Base-by-base conservation (phyloP, 2,329 filamentous ascomycete species). In the Madurella fahalii region DNA sequence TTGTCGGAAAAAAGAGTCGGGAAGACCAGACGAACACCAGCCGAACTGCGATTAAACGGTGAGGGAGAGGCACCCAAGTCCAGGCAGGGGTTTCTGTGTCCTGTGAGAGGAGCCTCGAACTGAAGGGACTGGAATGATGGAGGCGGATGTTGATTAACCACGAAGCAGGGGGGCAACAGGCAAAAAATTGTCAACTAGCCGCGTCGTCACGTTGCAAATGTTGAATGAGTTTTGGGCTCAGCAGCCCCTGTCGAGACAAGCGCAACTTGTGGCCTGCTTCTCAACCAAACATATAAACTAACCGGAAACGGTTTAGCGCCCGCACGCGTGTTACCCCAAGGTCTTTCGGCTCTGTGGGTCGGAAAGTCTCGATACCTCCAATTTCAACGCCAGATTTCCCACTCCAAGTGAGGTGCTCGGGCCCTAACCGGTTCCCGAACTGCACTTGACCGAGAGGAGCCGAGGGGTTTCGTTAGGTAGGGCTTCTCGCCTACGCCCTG, bases 261-360 rank as follows among this genome's bases (percentile, higher is more conserved):
- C 52, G 50, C 52, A 53, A 40, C 43, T 47, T 56, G 58, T 60
- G 51, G 46, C 47, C 40, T 52, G 52, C 52, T 60, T 61, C 63
- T 60, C 63, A 65, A 65, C 63, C 63, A 64, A 65, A 63, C 61
- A 40, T 45, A 5, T 9, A 39, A 11, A 17, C 61, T 64, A 65
- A 40, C 58, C 59, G 2, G 4, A 34, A 44, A 12, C 2, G 47
- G 58, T 2, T 34, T 63, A 62, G 63, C 54, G 52, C 18, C 5
- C 18, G 58, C 31, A 43, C 43, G 48, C 40, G 40, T 25, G 45
- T 50, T 58, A 41, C 61, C 54, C 62, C 62, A 62, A 55, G 39
- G 43, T 48, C 50, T 56, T 58, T 50, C 12, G 17, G 25, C 18
- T 49, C 46, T n/a, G 44, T 48, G 50, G 54, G 50, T 47, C 40